These are phyloP conservation scores for Geranium rotundifolium DNA, from an alignment of 345 rosid species.

Conservation along the genomic window DNA sequence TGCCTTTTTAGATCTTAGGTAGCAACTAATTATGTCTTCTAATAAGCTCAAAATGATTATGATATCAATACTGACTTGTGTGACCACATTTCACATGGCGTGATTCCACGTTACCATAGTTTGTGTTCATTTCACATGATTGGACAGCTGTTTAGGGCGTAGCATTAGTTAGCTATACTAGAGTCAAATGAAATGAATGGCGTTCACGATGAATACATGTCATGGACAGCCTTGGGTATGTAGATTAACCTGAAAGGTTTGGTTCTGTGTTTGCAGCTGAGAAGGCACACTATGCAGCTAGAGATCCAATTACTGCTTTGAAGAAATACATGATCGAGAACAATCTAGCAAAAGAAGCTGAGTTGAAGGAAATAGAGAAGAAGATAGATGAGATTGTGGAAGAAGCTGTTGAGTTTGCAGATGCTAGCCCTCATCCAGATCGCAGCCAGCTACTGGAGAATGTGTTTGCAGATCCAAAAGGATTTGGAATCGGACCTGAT, in stretches of 20 bases:
- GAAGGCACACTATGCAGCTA: conserved; percentile 43
- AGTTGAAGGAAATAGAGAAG: conserved; percentile 38
- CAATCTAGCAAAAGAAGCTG: conserved; percentile 36
- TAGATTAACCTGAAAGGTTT: neutral
- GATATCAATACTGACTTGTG: too few species aligned
- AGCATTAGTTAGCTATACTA: neutral
- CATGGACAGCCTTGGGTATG: neutral
- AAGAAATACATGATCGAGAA: conserved; percentile 36
- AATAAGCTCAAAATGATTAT: neutral
- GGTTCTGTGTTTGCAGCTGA: conserved; percentile 24
- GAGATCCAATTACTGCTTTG: conserved; percentile 43
- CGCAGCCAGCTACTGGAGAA: conserved; percentile 46
- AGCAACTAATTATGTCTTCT: neutral
- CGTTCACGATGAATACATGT: neutral
- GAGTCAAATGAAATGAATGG: neutral
- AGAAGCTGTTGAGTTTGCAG: conserved; percentile 49
- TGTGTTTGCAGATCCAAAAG: conserved; percentile 49
- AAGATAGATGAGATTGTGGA: conserved; percentile 45
- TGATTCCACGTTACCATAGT: neutral
- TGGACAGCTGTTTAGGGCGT: neutral
- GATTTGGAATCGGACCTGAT: conserved; percentile 44
- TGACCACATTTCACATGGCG: too few species aligned
- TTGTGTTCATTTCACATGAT: neutral
- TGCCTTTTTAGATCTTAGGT: neutral
- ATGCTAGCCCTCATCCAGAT: conserved; percentile 34